phyloP scores from a whole-genome alignment of 2,329 filamentous ascomycete species.

The Aotearoamyces nothofagi region DNA sequence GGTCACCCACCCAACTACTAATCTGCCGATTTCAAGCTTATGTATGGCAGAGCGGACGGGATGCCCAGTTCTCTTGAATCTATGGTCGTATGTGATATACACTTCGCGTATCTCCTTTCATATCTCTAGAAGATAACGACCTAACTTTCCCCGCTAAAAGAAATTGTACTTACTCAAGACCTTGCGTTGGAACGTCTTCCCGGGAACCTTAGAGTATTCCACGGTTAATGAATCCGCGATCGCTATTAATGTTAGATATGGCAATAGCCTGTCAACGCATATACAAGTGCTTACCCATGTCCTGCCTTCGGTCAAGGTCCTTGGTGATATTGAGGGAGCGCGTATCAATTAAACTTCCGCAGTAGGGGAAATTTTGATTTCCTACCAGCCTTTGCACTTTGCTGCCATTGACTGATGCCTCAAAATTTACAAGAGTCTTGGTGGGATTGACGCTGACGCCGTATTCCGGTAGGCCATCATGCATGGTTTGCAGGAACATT shows the following conservation, averaged over 20 bases:
- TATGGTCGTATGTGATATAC: too few relatives aligned
- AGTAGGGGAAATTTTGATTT: conserved; percentile 62
- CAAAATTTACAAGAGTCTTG: conserved; percentile 82
- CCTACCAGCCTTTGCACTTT: conserved; percentile 33
- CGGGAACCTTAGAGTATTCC: conserved; percentile 56
- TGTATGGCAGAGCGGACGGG: too few relatives aligned
- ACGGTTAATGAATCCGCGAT: conserved; percentile 65
- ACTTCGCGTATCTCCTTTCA: too few relatives aligned
- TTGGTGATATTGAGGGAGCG: conserved; percentile 53
- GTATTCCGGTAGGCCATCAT: conserved; percentile 61
- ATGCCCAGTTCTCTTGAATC: too few relatives aligned
- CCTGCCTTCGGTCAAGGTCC: not conserved
- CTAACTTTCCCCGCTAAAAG: too few relatives aligned
- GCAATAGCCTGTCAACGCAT: conserved; percentile 8
- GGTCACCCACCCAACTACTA: too few relatives aligned
- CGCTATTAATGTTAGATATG: conserved; percentile 20
- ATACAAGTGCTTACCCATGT: not conserved
- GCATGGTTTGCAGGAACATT: conserved; percentile 67
- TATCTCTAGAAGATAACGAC: too few relatives aligned
- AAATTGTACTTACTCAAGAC: conserved; percentile 40
- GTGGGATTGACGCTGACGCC: conserved; percentile 61
- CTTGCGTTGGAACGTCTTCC: conserved; percentile 68
- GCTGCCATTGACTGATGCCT: conserved; percentile 37
- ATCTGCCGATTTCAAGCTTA: too few relatives aligned
- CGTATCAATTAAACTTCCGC: conserved; percentile 65